Conservation (phyloP, 257 asterid genomes). For the Marsdenia floribunda region DNA sequence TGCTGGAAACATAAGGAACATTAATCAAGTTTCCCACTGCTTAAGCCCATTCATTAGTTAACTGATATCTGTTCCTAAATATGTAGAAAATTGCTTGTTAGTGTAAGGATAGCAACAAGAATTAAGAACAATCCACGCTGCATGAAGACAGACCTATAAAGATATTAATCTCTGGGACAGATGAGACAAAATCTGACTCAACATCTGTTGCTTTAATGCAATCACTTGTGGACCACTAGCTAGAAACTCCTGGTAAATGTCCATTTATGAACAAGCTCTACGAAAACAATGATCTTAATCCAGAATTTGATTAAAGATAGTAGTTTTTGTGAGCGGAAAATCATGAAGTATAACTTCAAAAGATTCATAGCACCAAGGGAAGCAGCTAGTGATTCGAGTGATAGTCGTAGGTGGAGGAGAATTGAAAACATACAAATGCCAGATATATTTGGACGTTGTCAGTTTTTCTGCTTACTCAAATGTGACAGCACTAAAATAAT, state of each 20-base stretch:
- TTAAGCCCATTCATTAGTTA: neutral
- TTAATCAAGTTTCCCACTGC: neutral
- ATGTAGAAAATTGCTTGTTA: neutral
- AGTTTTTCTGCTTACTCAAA: neutral
- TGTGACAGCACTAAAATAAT: neutral
- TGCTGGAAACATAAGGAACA: neutral
- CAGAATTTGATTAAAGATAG: neutral
- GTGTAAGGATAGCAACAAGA: neutral
- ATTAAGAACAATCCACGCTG: neutral
- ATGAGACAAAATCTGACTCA: neutral
- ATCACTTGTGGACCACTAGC: neutral
- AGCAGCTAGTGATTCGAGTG: neutral
- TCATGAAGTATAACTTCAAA: neutral
- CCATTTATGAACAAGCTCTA: neutral
- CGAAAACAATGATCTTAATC: neutral
- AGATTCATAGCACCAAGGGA: too few relatives aligned
- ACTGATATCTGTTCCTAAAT: neutral
- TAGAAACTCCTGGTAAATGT: neutral
- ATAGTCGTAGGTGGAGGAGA: neutral
- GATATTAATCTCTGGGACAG: neutral
- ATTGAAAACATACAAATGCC: neutral
- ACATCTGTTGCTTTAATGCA: neutral
- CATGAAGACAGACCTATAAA: too few relatives aligned
- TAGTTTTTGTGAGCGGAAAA: neutral
- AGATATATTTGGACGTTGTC: neutral